Base-by-base conservation (phyloP, 768 basidiomycete species). In the Collybiopsis confluens region DNA sequence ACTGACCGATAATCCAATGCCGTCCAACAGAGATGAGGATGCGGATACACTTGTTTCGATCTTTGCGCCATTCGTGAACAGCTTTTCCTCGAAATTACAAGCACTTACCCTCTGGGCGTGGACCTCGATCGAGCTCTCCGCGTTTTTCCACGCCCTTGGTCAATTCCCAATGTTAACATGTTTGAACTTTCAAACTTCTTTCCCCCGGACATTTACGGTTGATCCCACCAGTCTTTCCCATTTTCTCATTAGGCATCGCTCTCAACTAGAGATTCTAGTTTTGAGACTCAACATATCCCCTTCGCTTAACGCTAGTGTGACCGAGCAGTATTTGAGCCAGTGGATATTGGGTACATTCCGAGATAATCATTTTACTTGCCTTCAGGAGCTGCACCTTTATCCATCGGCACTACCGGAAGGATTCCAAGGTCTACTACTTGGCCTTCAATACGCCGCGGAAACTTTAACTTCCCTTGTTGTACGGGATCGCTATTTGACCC, bases 41-140 rank as follows among this genome's bases (percentile, higher is more conserved):
- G 61, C 56, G 9, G 55, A 56, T 9, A 65, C 65, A 30, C 60
- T 76, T 9, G 58, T 65, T 21, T 56, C 67, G 16, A 59, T 62
- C 5, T 60, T 80, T 30, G 70, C 69, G 1, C 74, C 76, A 2
- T 76, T 78, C 55, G 61, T 79, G 43, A 72, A 73, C 38, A 53
- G 56, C 13, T 62, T 77, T 1, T 61, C 65, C 2, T 59, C 67
- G 1, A 70, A 69, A 28, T 62, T 80, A 15, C 57, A 64, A 23
- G 59, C 61, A 1, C 57, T 80, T 42, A 68, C 61, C 33, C 56
- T 78, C 9, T 71, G 69, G 62, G 76, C 74, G 2, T 76, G 71
- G 71, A 67, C 69, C 2, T 63, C 68, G 0, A 55, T 72, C 5
- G 74, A 78, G 52, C 63, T 80, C 15, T 76, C 76, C 3, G 44